Evolutionary conservation across 495 filamentous ascomycete species (phyloP), one percentile per base, ranked within the genome.

Genomic region (Bathelium albidoporum): DNA sequence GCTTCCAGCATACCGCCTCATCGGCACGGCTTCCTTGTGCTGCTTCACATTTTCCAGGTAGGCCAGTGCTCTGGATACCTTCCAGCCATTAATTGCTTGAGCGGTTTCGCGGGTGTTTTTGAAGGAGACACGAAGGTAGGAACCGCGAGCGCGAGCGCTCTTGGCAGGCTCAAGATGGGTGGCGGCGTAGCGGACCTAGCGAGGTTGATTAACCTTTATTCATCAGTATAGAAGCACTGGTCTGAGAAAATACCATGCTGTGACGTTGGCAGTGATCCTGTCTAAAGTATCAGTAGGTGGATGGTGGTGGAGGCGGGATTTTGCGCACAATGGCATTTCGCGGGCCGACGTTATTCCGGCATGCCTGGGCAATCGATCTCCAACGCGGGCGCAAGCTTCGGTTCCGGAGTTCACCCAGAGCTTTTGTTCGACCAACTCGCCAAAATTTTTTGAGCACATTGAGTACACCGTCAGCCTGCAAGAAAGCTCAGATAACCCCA

Each of bases 51-150:
- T 97, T 81, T 94, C 90, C 75, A 99, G 87, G 87, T 92, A 99
- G 73, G 82, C 84, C 70, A 96, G 80, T 68, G 94, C 95, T 74
- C 94, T 94, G 78, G 87, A 81, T 73, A 97, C 82, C 84, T 97
- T 97, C 94, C 93, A 96, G 79, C 94, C 93, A 80, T 90, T 97
- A 86, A 97, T 91, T 67, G 93, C 91, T 82, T 97, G 92, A 63
- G 94, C 95, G 68, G 94, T 96, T 83, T 99, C 95, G 75, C 93
- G 90, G 78, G 94, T 97, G 86, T 98, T 97, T 86, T 97, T 97
- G 88, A 96, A 97, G 71, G 89, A 94, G 75, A 96, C 91, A 73
- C 94, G 92, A 69, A 99, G 90, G 85, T 97, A 97, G 76, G 92
- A 89, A 77, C 95, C 95, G 78, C 93, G 91, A 74, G 92, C 86